These are phyloP conservation scores for Eutypella sp. DNA, from an alignment of 2,329 filamentous ascomycete species.

Conservation along the genomic window DNA sequence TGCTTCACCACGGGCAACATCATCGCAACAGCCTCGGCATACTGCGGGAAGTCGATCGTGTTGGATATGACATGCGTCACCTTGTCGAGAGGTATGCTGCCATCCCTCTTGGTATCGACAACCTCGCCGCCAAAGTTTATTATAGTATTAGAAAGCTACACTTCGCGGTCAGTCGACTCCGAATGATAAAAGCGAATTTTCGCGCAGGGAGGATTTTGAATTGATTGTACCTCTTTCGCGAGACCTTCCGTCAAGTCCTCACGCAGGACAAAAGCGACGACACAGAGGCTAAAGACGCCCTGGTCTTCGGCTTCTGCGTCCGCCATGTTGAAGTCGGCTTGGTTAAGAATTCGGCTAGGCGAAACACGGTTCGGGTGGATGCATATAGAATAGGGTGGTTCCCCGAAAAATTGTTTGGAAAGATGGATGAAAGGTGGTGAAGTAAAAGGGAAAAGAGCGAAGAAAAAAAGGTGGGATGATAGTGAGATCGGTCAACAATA, in stretches of 20 bases:
- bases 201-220: not conserved
- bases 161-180: conserved; percentile 9
- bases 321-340: conserved; percentile 15
- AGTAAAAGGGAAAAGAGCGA: not conserved
- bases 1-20: conserved; percentile 83
- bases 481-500: not conserved
- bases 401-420: no score
- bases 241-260: conserved; percentile 18
- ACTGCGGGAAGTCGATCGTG: conserved; percentile 89
- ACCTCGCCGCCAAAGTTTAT: conserved; percentile 47
- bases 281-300: conserved; percentile 23
- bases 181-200: not conserved
- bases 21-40: conserved; percentile 64
- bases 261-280: conserved; percentile 22
- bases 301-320: conserved; percentile 17
- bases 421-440: no score
- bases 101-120: conserved; percentile 42
- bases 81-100: conserved; percentile 41
- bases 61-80: conserved; percentile 59
- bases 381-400: not conserved
- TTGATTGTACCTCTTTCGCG: conserved; percentile 21
- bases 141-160: conserved; percentile 38
- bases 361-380: not conserved
- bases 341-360: not conserved
- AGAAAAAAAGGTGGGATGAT: not conserved